Conservation (phyloP, 176 grass and related monocot genomes). For the Ensete glaucum region DNA sequence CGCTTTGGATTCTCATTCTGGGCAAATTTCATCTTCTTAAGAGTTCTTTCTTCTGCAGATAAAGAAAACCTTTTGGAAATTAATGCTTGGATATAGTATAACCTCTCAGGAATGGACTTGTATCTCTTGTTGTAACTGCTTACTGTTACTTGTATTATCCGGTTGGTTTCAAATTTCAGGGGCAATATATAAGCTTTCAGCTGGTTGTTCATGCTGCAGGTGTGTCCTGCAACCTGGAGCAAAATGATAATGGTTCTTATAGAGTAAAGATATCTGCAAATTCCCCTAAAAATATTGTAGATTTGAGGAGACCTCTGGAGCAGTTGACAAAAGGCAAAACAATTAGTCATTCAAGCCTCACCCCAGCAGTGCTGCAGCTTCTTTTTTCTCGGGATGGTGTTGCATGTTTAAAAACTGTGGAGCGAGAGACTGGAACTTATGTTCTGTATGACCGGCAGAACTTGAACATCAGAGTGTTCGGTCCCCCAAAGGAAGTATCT, state of each 20-base stretch:
- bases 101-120: no score
- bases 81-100: no score
- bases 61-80: no score
- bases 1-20: no score
- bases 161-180: background rate
- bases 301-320: slow-evolving; percentile 69
- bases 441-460: slow-evolving; percentile 69
- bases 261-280: slow-evolving; percentile 58
- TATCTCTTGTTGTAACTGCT: background rate
- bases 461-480: slow-evolving; percentile 70
- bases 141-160: background rate
- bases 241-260: slow-evolving; percentile 49
- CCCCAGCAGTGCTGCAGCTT: slow-evolving; percentile 40
- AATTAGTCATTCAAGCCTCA: slow-evolving; percentile 58
- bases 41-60: no score
- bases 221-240: slow-evolving; percentile 61
- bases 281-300: slow-evolving; percentile 84
- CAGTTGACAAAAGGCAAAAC: slow-evolving; percentile 77
- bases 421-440: slow-evolving; percentile 56
- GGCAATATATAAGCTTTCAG: background rate
- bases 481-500: slow-evolving; percentile 35
- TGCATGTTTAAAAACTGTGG: slow-evolving; percentile 45
- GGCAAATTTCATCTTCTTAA: no score
- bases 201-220: slow-evolving; percentile 28
- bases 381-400: slow-evolving; percentile 66